Base-by-base conservation (phyloP, 441 rosid species). In the Aleurites moluccanus region DNA sequence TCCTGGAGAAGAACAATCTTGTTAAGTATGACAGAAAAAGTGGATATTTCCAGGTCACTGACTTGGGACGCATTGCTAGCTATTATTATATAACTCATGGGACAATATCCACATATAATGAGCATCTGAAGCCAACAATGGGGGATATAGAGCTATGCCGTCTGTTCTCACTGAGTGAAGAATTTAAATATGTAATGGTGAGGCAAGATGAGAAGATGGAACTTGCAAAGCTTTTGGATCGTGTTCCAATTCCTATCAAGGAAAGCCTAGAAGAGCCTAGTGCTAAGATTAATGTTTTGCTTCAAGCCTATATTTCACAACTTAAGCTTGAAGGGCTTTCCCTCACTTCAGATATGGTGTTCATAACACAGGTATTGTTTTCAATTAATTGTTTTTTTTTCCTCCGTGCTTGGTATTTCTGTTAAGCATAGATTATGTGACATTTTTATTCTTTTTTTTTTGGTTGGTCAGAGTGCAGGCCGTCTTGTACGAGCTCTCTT, bases 161-260 rank as follows among this genome's bases (percentile, higher is more conserved):
- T 60, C 81, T 96, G 68, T 92, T 96, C 72, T 90, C 92, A 6
- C 87, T 91, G 20, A 96, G 97, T 78, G 98, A 96, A 81, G 98
- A 93, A 79, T 96, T 96, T 80, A 96, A 89, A 74, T 91, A 92
- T 81, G 98, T 93, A 42, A 88, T 96, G 7, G 99, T 96, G 79
- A 87, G 99, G 75, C 97, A 92, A 83, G 94, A 93, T 85, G 98
- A 96, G 93, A 93, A 96, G 90, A 90, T 92, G 96, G 99, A 96
- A 76, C 92, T 93, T 72, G 92, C 97, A 2, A 92, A 92, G 83
- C 99, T 93, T 67, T 73, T 96, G 86, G 92, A 88, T 33, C 92
- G 91, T 75, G 98, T 93, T 80, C 98, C 98, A 5, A 89, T 93
- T 83, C 99, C 99, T 6, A 84, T 96, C 77, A 93, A 96, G 87